phyloP scores from a whole-genome alignment of 805 yeast genomes.

The Candida dajiaensis region DNA sequence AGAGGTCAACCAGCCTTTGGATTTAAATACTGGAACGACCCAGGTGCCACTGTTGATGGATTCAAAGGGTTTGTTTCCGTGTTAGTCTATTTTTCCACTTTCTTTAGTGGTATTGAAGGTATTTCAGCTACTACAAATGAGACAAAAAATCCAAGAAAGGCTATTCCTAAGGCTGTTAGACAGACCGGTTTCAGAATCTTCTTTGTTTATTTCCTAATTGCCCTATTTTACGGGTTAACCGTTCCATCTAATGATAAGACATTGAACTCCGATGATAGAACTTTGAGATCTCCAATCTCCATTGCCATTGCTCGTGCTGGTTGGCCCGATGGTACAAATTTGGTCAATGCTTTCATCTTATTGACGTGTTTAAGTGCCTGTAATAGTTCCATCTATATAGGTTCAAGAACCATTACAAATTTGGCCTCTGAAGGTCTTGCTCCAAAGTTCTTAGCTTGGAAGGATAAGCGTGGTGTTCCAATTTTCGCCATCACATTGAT shows the following conservation, averaged over 20 bases:
- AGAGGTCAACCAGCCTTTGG: conserved; percentile 28
- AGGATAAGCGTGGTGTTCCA: conserved; percentile 59
- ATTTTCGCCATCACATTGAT: conserved; percentile 52
- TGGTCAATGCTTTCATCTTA: conserved; percentile 67
- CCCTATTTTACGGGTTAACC: conserved; percentile 61
- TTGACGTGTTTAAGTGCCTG: conserved; percentile 64
- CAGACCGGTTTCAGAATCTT: conserved; percentile 60
- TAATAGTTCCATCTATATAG: conserved; percentile 64
- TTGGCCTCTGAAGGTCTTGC: conserved; percentile 59
- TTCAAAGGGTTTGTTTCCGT: conserved; percentile 54
- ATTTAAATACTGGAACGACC: conserved; percentile 27
- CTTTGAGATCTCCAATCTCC: conserved; percentile 62
- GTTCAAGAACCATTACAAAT: conserved; percentile 59
- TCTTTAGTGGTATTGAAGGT: conserved; percentile 74
- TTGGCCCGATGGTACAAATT: conserved; percentile 55
- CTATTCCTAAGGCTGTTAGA: conserved; percentile 67
- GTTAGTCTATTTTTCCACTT: conserved; percentile 65
- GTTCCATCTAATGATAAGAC: conserved; percentile 61
- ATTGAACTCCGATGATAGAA: conserved; percentile 29
- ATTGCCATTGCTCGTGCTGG: conserved; percentile 68
- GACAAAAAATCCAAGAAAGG: conserved; percentile 58
- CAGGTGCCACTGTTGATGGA: conserved; percentile 34
- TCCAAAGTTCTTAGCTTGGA: conserved; percentile 46
- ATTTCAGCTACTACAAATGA: conserved; percentile 74
- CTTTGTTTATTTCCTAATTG: conserved; percentile 54